These are phyloP conservation scores for Psidium guajava DNA, from an alignment of 345 rosid species.

Conservation along the genomic window DNA sequence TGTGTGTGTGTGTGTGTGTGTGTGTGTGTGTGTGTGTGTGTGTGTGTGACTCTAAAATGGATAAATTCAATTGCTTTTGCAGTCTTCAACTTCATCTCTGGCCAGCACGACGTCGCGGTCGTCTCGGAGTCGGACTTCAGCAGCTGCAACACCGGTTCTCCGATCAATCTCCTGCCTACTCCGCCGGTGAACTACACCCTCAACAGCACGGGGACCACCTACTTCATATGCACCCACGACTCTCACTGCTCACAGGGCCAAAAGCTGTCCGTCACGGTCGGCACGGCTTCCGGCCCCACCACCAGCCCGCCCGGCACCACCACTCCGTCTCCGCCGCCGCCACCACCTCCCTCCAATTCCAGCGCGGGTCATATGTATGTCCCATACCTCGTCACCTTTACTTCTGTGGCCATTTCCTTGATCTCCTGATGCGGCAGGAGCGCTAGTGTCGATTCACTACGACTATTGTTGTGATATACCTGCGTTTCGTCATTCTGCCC, in stretches of 20 bases:
- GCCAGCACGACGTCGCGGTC: conserved; percentile 13
- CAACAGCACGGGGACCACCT: neutral
- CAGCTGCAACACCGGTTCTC: conserved; percentile 4
- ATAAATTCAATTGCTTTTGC: neutral
- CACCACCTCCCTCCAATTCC: neutral
- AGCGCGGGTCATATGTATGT: neutral
- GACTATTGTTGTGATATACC: neutral
- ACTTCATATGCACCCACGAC: conserved; percentile 11
- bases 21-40: neutral
- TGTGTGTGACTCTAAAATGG: neutral
- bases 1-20: no score
- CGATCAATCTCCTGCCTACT: neutral
- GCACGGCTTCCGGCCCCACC: conserved; percentile 4
- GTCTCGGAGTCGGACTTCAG: conserved; percentile 5
- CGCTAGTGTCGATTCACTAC: neutral
- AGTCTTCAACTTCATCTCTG: conserved; percentile 19
- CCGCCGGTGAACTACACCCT: conserved; percentile 7
- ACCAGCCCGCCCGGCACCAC: neutral
- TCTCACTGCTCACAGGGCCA: conserved; percentile 7
- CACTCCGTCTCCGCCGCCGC: neutral
- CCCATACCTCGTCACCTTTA: neutral
- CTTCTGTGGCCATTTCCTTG: neutral
- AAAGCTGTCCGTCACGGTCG: conserved; percentile 5
- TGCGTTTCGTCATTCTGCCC: neutral
- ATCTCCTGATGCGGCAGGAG: neutral